Evolutionary conservation across 1,284 basidiomycete genomes (phyloP), one percentile per base, ranked within the genome.

Genomic region (Termitomyces sp.): DNA sequence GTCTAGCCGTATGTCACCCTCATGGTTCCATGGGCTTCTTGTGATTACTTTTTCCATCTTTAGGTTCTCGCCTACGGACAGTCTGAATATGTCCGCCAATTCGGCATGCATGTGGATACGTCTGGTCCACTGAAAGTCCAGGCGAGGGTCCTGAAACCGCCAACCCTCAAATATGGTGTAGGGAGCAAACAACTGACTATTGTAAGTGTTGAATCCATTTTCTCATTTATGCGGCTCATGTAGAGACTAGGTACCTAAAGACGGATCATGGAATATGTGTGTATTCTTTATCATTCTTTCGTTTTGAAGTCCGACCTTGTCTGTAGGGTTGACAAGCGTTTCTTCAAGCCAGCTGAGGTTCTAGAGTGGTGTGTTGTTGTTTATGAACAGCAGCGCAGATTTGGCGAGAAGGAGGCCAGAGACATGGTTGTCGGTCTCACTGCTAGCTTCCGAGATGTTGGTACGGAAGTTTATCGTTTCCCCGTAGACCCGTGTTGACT

Each of bases 231-330:
- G 31, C 33, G 17, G 40, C 36, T 56, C n/a, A 52, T 9, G 31
- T 12, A 21, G 15, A 10, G 3, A 21, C 3, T 56, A 87, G 84
- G 67, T 66, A 45, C 84, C 85, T 0, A 68, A 67, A n/a, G 77
- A 87, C 43, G 88, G 87, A 12, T 68, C 78, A 0, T 88, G 86
- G 86, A 88, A 89, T 54, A 86, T 88, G 84, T 82, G 39, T 36
- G 70, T 62, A 48, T 39, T 12, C 43, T 44, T 54, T 34, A 46
- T 5, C 15, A 34, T 24, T n/a, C 15, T 26, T 55, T 24, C 8
- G 31, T 21, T 50, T 46, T 15, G 51, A 2, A 7, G 50, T 58
- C 31, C 61, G n/a, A 61, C 28, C 28, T 31, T 17, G 19, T 51
- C 39, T 55, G 17, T 58, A 86, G 82, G 84, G 74, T 84, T 3